Evolutionary conservation across 805 yeast species (phyloP), one percentile per base, ranked within the genome.

Genomic region (Saccharomycopsis capsularis): DNA sequence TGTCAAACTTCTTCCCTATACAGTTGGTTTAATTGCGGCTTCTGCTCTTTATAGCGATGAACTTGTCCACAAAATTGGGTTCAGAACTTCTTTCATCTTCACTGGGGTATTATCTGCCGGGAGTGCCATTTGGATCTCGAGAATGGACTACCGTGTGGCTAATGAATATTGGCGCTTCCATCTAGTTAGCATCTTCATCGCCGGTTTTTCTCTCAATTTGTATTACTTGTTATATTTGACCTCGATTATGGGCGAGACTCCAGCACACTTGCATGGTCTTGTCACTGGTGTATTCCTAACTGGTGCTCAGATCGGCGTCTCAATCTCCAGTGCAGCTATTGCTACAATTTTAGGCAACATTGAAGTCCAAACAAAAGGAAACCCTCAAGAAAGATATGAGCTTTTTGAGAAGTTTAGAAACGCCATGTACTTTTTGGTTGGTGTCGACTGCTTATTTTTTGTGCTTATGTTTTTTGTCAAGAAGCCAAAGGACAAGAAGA

Each of bases 261-360:
- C 75, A 0, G 37, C 55, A 3, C 65, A 66, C 44, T 51, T 65
- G 11, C 73, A 69, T 43, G 74, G 71, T 19, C 62, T 66, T 29
- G 68, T 69, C 2, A 52, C 66, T 3, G 74, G 70, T 1, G 53
- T 69, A 7, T 58, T 62, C 34, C 66, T 60, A 49, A 67, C 73
- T 0, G 51, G 57, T n/a, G 64, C 63, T 1, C 73, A 69, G 54
- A 46, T 68, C 30, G 68, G 67, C 0, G 47, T 58, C 21, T 56
- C 66, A 41, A 27, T 66, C 11, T 63, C 63, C 0, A 54, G 57
- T 35, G 62, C 69, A 4, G 46, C 63, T 11, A 21, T 56, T 1
- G 43, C 64, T 2, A 56, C 66, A 3, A 47, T 66, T 2, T 18
- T 64, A 5, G 68, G 68, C 13, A 57, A 58, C 18, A 24, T 59